Percentiles rank a stretch among this genome's conserved stretches.
Evolutionary conservation across 23 red algal species (phyloP).

Genomic region (Gracilariopsis chorda): DNA sequence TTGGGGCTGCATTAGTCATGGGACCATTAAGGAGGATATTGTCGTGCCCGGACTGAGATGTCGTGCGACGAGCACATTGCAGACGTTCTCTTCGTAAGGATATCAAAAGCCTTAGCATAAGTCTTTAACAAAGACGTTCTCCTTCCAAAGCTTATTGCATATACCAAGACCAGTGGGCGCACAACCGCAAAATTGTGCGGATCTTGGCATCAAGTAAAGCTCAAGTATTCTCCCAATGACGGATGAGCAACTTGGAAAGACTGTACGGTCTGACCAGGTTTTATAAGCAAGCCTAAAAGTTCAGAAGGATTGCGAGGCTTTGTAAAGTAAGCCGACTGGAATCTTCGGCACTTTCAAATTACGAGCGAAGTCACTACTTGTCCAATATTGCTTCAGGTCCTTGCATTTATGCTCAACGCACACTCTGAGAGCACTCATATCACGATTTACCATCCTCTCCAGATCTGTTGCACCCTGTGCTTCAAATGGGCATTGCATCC

Average conservation of each 20-base stretch:
- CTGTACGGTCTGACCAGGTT: no score
- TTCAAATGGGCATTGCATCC: background rate
- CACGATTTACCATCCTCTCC: background rate
- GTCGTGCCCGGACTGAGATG: slow-evolving; percentile 17
- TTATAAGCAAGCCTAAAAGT: no score
- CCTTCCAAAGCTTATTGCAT: slow-evolving; percentile 27
- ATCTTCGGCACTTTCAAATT: no score
- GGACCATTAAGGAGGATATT: slow-evolving; percentile 2
- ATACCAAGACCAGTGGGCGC: background rate
- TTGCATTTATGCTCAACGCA: background rate
- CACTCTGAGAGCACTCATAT: background rate
- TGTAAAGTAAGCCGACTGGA: no score
- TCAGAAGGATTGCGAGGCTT: no score
- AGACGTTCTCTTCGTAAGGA: slow-evolving; percentile 4
- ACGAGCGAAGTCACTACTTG: background rate
- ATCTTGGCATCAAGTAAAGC: no score
- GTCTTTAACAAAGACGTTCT: slow-evolving; percentile 44
- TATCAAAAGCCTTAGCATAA: slow-evolving; percentile 10
- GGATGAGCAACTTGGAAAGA: no score
- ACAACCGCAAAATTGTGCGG: no score
- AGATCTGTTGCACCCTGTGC: background rate
- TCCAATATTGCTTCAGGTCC: background rate
- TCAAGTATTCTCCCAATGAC: no score
- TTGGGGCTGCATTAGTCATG: slow-evolving; percentile 12
- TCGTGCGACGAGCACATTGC: slow-evolving; percentile 19